These are phyloP conservation scores for Pseudogymnoascus sp. DNA, from an alignment of 2,329 filamentous ascomycete species.

Conservation along the genomic window DNA sequence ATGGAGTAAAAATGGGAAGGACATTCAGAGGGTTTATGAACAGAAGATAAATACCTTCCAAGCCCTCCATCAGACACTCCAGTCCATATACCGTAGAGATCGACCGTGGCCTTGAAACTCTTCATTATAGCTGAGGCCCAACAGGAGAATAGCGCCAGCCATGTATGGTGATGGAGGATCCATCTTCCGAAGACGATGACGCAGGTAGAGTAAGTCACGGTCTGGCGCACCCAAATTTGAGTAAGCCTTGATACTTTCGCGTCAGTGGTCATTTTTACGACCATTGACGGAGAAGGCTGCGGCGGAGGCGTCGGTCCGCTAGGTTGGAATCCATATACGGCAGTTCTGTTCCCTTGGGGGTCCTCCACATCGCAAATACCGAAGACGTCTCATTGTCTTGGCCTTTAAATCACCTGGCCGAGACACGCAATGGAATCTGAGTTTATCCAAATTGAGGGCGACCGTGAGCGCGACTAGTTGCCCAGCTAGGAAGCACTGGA, in stretches of 20 bases:
- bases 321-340: not conserved
- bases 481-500: not conserved
- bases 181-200: not conserved
- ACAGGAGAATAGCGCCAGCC: not conserved
- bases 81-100: slow-evolving; percentile 4
- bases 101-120: slow-evolving; percentile 1
- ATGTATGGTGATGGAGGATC: not conserved
- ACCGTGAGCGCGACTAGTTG: not conserved
- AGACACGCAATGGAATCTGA: not conserved
- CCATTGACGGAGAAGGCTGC: not conserved
- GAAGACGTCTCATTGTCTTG: not conserved
- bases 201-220: not conserved
- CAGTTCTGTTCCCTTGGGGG: not conserved
- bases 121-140: not conserved
- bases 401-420: not conserved
- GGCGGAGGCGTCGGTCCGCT: not conserved
- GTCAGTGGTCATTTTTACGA: not conserved
- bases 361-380: not conserved
- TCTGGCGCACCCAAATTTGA: not conserved
- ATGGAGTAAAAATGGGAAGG: not conserved
- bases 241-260: not conserved
- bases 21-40: not conserved
- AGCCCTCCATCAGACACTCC: not conserved
- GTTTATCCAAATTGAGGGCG: not conserved
- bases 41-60: not conserved